phyloP scores from a whole-genome alignment of 163 green algal species.

The Trebouxia gelatinosa region DNA sequence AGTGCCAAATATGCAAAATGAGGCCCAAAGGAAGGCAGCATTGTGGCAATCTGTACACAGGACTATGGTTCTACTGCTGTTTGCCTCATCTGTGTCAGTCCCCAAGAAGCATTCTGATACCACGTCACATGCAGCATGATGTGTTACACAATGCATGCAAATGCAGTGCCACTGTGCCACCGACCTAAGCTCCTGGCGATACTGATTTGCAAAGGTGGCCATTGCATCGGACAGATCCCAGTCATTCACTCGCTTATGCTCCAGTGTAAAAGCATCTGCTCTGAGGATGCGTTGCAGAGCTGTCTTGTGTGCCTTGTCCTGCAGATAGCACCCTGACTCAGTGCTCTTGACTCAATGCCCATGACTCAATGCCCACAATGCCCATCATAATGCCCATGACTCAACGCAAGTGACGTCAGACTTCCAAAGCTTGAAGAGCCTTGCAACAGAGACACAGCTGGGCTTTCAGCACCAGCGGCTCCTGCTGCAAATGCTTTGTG shows the following conservation, averaged over 20 bases:
- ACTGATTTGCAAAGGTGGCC: conserved; percentile 13
- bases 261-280: conserved; percentile 18
- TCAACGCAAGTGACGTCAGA: no score
- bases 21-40: neutral
- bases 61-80: neutral
- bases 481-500: no score
- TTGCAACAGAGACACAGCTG: no score
- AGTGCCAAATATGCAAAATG: neutral
- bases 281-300: neutral
- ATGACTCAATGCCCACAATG: no score
- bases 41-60: neutral
- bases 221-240: conserved; percentile 27
- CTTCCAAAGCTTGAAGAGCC: no score
- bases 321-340: neutral
- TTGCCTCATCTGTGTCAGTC: neutral
- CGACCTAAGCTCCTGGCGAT: conserved; percentile 28
- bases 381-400: no score
- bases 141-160: neutral
- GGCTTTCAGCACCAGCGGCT: no score
- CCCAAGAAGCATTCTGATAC: neutral
- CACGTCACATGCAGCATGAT: neutral
- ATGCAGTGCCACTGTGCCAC: neutral
- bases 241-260: conserved; percentile 29
- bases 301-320: neutral
- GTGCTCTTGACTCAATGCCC: no score